Evolutionary conservation across 2,329 filamentous ascomycete species (phyloP).

Genomic region (Nigrospora oryzae): DNA sequence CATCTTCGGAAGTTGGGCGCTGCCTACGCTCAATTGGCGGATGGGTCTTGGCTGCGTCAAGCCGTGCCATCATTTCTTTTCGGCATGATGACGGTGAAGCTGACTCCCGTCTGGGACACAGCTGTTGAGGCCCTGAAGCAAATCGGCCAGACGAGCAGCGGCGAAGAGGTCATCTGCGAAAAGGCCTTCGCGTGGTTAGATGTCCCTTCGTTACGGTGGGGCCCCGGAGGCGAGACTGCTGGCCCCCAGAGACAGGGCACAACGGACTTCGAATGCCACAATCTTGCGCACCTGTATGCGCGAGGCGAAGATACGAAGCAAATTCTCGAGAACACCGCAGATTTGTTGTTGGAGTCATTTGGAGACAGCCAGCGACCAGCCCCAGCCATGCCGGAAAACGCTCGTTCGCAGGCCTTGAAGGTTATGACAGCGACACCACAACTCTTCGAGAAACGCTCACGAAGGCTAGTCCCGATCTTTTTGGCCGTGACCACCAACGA

Average conservation of each 20-base stretch:
- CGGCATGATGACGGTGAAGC: slow-evolving; percentile 76
- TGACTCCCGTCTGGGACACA: slow-evolving; percentile 84
- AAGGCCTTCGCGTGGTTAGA: slow-evolving; percentile 74
- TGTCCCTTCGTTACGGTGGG: slow-evolving; percentile 45
- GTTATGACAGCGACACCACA: slow-evolving; percentile 66
- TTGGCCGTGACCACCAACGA: slow-evolving; percentile 65
- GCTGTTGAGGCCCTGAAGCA: slow-evolving; percentile 66
- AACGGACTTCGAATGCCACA: slow-evolving; percentile 81
- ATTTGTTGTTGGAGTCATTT: slow-evolving; percentile 56
- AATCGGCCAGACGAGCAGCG: slow-evolving; percentile 60
- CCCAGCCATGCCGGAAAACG: slow-evolving; percentile 41
- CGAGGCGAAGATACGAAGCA: slow-evolving; percentile 42
- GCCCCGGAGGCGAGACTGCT: slow-evolving; percentile 24
- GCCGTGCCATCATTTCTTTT: slow-evolving; percentile 79
- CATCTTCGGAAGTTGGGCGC: slow-evolving; percentile 70
- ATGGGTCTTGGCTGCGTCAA: slow-evolving; percentile 57
- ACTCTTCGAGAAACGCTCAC: slow-evolving; percentile 78
- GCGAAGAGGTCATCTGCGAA: slow-evolving; percentile 64
- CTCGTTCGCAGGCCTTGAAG: slow-evolving; percentile 70
- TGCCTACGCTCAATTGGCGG: slow-evolving; percentile 50
- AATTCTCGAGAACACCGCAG: slow-evolving; percentile 41
- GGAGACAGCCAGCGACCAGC: slow-evolving; percentile 52
- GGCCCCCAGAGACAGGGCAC: slow-evolving; percentile 29
- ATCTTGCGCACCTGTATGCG: slow-evolving; percentile 52
- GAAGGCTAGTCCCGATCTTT: slow-evolving; percentile 77